phyloP scores from a whole-genome alignment of 108 stramenopile species.

The Skeletonema costatum region DNA sequence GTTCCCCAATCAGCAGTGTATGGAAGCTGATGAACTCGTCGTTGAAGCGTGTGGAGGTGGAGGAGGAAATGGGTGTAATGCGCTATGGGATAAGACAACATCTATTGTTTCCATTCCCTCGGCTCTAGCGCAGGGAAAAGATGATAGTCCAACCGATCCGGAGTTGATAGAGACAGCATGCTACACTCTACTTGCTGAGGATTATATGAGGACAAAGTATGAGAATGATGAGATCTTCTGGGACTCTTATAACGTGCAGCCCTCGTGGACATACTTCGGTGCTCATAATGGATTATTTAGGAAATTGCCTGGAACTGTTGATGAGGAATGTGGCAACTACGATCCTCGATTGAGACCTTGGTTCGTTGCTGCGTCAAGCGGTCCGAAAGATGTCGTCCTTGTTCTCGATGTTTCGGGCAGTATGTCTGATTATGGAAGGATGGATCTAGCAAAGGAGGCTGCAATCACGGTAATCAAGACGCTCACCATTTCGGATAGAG shows the following conservation, averaged over 20 bases:
- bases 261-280: constrained; percentile 15
- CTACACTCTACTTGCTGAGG: not conserved
- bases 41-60: not conserved
- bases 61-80: not conserved
- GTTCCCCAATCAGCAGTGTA: constrained; percentile 27
- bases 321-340: not conserved
- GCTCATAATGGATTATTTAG: constrained; percentile 47
- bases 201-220: too few relatives aligned
- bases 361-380: too few relatives aligned
- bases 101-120: constrained; percentile 9
- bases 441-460: too few relatives aligned
- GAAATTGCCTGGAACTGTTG: constrained; percentile 30
- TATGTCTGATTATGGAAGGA: too few relatives aligned
- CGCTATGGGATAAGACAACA: constrained; percentile 8
- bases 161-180: constrained; percentile 17
- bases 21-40: not conserved
- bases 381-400: too few relatives aligned
- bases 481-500: constrained; percentile 15
- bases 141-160: too few relatives aligned
- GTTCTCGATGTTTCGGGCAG: too few relatives aligned
- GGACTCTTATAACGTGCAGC: too few relatives aligned
- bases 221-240: too few relatives aligned
- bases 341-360: too few relatives aligned
- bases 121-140: not conserved
- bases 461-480: too few relatives aligned